phyloP scores from a whole-genome alignment of 1,284 basidiomycete genomes.

The Leccinum huronense region DNA sequence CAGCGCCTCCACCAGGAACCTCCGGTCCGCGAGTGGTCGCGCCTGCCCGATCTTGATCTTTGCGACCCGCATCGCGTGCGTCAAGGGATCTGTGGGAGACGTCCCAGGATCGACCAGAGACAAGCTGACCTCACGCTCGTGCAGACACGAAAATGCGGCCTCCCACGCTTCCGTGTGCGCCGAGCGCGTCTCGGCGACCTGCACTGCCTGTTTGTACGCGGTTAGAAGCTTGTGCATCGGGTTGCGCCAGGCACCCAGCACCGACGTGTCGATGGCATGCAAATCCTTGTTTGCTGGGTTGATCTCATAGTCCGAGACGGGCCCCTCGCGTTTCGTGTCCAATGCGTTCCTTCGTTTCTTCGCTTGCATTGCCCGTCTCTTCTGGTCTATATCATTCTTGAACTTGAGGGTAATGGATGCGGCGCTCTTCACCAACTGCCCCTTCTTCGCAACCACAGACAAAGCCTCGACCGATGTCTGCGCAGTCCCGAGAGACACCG shows the following conservation, averaged over 20 bases:
- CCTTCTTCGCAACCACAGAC: conserved; percentile 20
- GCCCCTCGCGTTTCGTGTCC: conserved; percentile 11
- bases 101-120: conserved; percentile 23
- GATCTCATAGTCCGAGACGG: conserved; percentile 24
- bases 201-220: conserved; percentile 37
- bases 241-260: conserved; percentile 38
- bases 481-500: conserved; percentile 38
- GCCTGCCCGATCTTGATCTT: conserved; percentile 44
- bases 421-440: conserved; percentile 11
- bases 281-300: conserved; percentile 18
- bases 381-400: conserved; percentile 18
- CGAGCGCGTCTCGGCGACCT: conserved; percentile 39
- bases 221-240: conserved; percentile 32
- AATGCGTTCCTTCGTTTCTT: conserved; percentile 15
- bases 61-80: conserved; percentile 43
- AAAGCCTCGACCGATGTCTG: conserved; percentile 33
- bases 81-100: conserved; percentile 36
- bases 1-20: conserved; percentile 48
- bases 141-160: conserved; percentile 43
- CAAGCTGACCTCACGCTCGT: conserved; percentile 40
- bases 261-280: conserved; percentile 34
- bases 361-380: conserved; percentile 10
- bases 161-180: conserved; percentile 50
- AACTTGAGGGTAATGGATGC: conserved; percentile 23
- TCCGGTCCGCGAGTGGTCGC: conserved; percentile 46